phyloP scores from a whole-genome alignment of 768 basidiomycete species.

The Phanerochaete carnosa region DNA sequence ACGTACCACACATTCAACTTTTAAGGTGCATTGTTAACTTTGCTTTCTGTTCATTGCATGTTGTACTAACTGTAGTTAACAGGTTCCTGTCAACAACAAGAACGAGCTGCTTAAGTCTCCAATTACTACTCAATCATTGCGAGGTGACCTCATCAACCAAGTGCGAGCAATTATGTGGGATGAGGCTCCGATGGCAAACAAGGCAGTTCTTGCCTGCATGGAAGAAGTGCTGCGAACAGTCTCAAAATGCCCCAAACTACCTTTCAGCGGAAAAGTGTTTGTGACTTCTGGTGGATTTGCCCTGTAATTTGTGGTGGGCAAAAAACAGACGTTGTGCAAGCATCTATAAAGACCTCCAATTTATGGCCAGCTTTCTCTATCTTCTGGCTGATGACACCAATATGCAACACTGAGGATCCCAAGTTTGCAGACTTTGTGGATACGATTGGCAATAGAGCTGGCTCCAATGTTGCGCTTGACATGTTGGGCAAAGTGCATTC shows the following conservation, averaged over 20 bases:
- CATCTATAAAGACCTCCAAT: constrained; percentile 34
- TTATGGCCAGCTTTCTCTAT: constrained; percentile 32
- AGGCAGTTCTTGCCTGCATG: constrained; percentile 30
- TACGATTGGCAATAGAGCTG: constrained; percentile 33
- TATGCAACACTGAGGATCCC: constrained; percentile 35
- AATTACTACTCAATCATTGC: constrained; percentile 23
- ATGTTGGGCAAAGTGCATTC: constrained; percentile 17
- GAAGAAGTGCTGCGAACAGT: constrained; percentile 17
- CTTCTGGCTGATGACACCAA: constrained; percentile 26
- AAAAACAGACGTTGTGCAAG: constrained; percentile 26
- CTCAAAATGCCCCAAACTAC: constrained; percentile 22
- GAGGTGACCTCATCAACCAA: constrained; percentile 31
- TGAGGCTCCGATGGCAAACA: constrained; percentile 36
- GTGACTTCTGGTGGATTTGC: constrained; percentile 39
- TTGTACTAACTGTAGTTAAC: too few species aligned
- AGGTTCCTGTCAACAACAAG: constrained; percentile 34
- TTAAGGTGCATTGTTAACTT: constrained; percentile 32
- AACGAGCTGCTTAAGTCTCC: constrained; percentile 29
- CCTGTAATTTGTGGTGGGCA: constrained; percentile 34
- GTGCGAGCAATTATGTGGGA: constrained; percentile 36
- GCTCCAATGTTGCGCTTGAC: constrained; percentile 21
- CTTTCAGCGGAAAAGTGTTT: constrained; percentile 36
- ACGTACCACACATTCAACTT: constrained; percentile 35
- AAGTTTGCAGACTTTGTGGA: constrained; percentile 35
- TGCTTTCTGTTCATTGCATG: too few species aligned